Evolutionary conservation across 208 protist species (phyloP).

Genomic region (Acanthamoeba divionensis): DNA sequence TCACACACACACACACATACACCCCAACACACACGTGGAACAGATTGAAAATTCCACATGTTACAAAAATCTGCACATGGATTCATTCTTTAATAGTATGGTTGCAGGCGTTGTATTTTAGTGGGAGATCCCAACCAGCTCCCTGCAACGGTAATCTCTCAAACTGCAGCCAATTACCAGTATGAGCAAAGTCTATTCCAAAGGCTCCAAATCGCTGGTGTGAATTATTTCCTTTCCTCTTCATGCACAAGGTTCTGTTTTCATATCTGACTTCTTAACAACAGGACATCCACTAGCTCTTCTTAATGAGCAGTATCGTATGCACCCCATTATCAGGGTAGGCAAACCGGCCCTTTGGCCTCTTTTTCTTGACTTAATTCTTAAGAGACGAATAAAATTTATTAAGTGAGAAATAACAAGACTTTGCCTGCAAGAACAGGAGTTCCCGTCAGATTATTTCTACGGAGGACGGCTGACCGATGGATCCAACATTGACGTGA

Average conservation of each 20-base stretch:
- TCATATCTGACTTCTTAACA: background rate
- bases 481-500: constrained; percentile 1
- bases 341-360: background rate
- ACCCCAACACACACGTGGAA: too few species aligned
- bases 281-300: background rate
- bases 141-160: constrained; percentile 65
- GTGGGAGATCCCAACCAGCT: constrained; percentile 84
- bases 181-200: constrained; percentile 67
- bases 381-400: too few species aligned
- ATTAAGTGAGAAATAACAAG: too few species aligned
- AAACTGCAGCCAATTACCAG: background rate
- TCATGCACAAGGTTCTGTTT: background rate
- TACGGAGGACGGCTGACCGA: constrained; percentile 65
- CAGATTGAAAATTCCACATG: too few species aligned
- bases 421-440: background rate
- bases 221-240: background rate
- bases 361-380: constrained; percentile 3
- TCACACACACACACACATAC: too few species aligned
- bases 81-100: too few species aligned
- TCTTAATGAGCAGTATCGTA: constrained; percentile 79
- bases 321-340: constrained; percentile 74
- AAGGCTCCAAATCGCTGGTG: constrained; percentile 4
- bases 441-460: constrained; percentile 74
- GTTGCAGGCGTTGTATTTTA: constrained; percentile 66
- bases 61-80: too few species aligned